These are phyloP conservation scores for Secale cereale DNA, from an alignment of 176 grass and related monocot genomes.

Conservation along the genomic window DNA sequence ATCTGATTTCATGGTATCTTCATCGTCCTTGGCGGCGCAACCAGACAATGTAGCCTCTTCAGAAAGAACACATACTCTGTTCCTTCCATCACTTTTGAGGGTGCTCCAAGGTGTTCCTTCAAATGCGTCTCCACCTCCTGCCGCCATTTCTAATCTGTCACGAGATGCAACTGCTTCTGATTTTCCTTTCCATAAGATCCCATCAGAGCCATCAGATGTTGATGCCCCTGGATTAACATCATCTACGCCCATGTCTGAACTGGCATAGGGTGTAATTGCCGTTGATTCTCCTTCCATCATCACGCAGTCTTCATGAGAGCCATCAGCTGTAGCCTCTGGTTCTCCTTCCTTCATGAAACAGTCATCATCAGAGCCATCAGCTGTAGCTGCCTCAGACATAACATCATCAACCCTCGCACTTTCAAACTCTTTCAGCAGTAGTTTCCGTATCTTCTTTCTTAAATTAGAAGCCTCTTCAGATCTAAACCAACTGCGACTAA, in stretches of 20 bases:
- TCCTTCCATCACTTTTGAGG: background rate
- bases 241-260: conserved; percentile 20
- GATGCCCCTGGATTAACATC: background rate
- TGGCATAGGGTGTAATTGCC: background rate
- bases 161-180: conserved; percentile 10
- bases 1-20: background rate
- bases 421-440: conserved; percentile 57
- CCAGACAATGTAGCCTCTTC: conserved; percentile 23
- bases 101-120: background rate
- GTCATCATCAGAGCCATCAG: background rate
- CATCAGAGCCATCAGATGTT: background rate
- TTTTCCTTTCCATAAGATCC: background rate
- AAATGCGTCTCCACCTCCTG: background rate
- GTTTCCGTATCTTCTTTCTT: conserved; percentile 47
- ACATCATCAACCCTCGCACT: conserved; percentile 31
- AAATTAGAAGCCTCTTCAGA: conserved; percentile 67
- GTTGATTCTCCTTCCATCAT: conserved; percentile 18
- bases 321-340: conserved; percentile 11
- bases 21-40: background rate
- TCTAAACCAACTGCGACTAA: conserved; percentile 68
- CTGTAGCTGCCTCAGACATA: conserved; percentile 8
- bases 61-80: conserved; percentile 3
- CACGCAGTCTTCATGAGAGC: background rate
- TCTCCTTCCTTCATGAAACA: background rate
- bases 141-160: conserved; percentile 21